Evolutionary conservation across 1,284 basidiomycete genomes (phyloP).

Genomic region (Vanrija sp.): DNA sequence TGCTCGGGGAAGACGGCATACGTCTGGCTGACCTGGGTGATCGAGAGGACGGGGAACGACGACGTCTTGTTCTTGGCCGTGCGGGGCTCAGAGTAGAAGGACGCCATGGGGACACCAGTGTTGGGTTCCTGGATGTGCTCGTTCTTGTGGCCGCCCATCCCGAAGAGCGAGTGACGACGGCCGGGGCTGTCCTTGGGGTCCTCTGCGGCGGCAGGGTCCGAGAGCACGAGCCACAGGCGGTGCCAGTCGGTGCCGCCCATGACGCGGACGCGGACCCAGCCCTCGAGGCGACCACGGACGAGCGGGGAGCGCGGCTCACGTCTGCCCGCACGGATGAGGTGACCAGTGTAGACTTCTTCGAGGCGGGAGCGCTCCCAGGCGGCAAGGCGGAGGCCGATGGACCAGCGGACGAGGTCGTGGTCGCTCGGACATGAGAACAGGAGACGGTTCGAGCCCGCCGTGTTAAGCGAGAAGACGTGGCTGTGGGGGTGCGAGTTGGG

Average conservation of each 20-base stretch:
- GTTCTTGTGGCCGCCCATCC: conserved; percentile 50
- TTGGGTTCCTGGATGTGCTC: conserved; percentile 53
- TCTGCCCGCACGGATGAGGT: conserved; percentile 71
- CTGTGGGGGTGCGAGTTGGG: conserved; percentile 52
- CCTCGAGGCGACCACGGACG: conserved; percentile 70
- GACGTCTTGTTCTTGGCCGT: conserved; percentile 39
- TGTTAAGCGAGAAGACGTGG: conserved; percentile 88
- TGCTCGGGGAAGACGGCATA: conserved; percentile 92
- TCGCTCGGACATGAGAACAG: conserved; percentile 79
- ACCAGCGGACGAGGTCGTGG: conserved; percentile 75
- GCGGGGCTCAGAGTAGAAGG: conserved; percentile 44
- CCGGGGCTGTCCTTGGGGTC: conserved; percentile 23
- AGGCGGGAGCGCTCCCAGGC: conserved; percentile 94
- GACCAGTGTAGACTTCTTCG: conserved; percentile 96
- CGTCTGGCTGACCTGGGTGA: conserved; percentile 46
- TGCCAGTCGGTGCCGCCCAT: conserved; percentile 97
- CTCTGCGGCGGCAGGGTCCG: conserved; percentile 31
- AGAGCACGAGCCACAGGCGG: conserved; percentile 78
- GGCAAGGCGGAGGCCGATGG: conserved; percentile 81
- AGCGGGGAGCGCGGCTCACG: conserved; percentile 65
- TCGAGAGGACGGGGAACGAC: conserved; percentile 36
- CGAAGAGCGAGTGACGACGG: conserved; percentile 41
- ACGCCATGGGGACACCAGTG: conserved; percentile 43
- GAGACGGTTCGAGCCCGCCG: conserved; percentile 85
- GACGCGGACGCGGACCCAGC: conserved; percentile 85